These are phyloP conservation scores for Salvia splendens DNA, from an alignment of 257 asterid genomes.

Conservation along the genomic window DNA sequence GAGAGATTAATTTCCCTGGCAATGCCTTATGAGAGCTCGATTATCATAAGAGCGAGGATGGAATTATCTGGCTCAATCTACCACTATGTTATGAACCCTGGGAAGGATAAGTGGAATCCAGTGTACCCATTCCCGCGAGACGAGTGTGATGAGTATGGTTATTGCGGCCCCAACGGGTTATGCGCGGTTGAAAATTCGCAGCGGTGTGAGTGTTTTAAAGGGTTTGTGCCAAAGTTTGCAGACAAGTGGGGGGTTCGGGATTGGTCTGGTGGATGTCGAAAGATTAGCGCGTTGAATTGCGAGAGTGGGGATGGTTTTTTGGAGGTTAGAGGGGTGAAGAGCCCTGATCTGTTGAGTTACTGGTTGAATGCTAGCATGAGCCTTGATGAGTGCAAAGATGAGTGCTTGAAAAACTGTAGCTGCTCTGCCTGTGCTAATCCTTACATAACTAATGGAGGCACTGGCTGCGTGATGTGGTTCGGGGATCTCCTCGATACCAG, in stretches of 20 bases:
- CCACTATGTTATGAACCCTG: slow-evolving; percentile 21
- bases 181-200: slow-evolving; percentile 11
- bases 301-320: slow-evolving; percentile 19
- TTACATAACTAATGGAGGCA: slow-evolving; percentile 12
- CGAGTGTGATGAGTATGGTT: slow-evolving; percentile 22
- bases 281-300: slow-evolving; percentile 15
- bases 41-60: background rate
- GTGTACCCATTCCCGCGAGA: slow-evolving; percentile 6
- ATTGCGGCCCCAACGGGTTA: slow-evolving; percentile 33
- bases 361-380: too few species aligned
- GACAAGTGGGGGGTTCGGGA: slow-evolving; percentile 29
- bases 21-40: slow-evolving; percentile 21
- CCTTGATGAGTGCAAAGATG: too few species aligned
- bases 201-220: slow-evolving; percentile 29
- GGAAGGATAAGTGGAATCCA: slow-evolving; percentile 24
- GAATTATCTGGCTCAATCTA: slow-evolving; percentile 5
- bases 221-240: slow-evolving; percentile 24
- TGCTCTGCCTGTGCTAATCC: background rate
- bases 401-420: too few species aligned
- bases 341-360: too few species aligned
- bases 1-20: slow-evolving; percentile 10
- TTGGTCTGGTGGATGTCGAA: slow-evolving; percentile 33
- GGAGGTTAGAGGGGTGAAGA: too few species aligned
- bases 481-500: slow-evolving; percentile 12
- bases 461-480: background rate